phyloP scores from a whole-genome alignment of 306 rosid species.

The Cyclanthera cordifolia region DNA sequence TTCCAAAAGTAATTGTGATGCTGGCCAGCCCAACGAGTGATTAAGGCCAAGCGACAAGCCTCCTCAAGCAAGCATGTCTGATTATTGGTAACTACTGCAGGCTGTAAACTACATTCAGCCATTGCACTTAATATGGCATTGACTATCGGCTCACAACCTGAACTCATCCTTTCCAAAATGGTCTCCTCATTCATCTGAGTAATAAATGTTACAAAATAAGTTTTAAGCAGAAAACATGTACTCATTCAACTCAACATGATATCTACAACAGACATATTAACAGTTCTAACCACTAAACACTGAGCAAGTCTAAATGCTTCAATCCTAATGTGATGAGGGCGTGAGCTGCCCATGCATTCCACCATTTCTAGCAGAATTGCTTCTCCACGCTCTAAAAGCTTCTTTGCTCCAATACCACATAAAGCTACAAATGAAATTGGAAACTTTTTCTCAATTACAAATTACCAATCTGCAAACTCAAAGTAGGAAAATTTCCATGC shows the following conservation, averaged over 20 bases:
- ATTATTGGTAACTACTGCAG: slow-evolving; percentile 30
- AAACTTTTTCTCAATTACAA: background rate
- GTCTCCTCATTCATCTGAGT: slow-evolving; percentile 49
- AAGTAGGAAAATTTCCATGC: background rate
- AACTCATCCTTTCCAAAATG: slow-evolving; percentile 31
- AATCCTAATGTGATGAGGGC: slow-evolving; percentile 43
- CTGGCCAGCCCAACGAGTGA: slow-evolving; percentile 66
- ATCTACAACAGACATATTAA: slow-evolving; percentile 4
- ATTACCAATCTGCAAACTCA: slow-evolving; percentile 2
- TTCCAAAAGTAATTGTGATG: slow-evolving; percentile 76
- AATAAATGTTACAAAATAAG: slow-evolving; percentile 19
- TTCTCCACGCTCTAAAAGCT: slow-evolving; percentile 49
- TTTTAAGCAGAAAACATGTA: background rate
- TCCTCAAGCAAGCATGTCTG: slow-evolving; percentile 40
- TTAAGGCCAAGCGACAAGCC: slow-evolving; percentile 67
- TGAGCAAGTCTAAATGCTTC: slow-evolving; percentile 74
- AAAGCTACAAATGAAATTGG: slow-evolving; percentile 42
- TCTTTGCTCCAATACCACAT: slow-evolving; percentile 54
- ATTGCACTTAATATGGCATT: slow-evolving; percentile 54
- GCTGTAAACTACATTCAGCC: slow-evolving; percentile 26
- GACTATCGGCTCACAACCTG: slow-evolving; percentile 52
- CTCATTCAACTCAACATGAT: background rate
- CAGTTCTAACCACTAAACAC: slow-evolving; percentile 45
- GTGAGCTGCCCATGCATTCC: slow-evolving; percentile 51
- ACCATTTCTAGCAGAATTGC: slow-evolving; percentile 39